phyloP scores from a whole-genome alignment of 345 rosid species.

The Corchorus olitorius region DNA sequence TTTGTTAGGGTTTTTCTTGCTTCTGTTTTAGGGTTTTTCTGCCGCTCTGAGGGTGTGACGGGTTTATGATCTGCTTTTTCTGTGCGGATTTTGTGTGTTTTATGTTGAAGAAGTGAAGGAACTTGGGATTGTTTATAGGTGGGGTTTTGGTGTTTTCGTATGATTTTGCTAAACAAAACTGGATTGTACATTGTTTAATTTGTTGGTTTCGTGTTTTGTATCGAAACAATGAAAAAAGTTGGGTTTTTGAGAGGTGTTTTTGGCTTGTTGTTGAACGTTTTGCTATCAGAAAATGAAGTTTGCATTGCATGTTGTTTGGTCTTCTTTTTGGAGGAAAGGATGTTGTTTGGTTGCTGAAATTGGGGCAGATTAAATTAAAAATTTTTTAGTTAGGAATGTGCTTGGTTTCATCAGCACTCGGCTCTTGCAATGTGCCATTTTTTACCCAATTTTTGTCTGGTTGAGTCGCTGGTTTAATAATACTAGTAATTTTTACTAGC shows the following conservation, averaged over 20 bases:
- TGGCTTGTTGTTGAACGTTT: not conserved
- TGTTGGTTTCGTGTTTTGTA: constrained; percentile 1
- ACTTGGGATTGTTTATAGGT: constrained; percentile 10
- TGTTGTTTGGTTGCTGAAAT: not conserved
- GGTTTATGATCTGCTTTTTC: constrained; percentile 16
- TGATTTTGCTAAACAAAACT: not conserved
- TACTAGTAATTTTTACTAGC: not conserved
- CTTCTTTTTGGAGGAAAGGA: not conserved
- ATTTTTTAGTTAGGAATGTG: not conserved
- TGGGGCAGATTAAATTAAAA: not conserved
- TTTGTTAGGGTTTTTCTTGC: constrained; percentile 8
- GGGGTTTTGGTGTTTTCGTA: not conserved
- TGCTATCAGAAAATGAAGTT: not conserved
- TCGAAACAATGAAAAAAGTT: not conserved
- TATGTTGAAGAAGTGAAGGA: not conserved
- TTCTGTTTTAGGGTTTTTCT: constrained; percentile 23
- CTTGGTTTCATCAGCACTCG: not conserved
- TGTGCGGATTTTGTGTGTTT: constrained; percentile 10
- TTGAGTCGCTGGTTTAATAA: not conserved
- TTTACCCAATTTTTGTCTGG: not conserved
- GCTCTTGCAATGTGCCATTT: not conserved
- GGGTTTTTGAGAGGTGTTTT: not conserved
- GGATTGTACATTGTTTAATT: constrained; percentile 1
- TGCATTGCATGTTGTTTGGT: not conserved
- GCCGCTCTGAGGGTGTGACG: not conserved